Base-by-base conservation (phyloP, 768 basidiomycete genomes). In the Mycena venus region DNA sequence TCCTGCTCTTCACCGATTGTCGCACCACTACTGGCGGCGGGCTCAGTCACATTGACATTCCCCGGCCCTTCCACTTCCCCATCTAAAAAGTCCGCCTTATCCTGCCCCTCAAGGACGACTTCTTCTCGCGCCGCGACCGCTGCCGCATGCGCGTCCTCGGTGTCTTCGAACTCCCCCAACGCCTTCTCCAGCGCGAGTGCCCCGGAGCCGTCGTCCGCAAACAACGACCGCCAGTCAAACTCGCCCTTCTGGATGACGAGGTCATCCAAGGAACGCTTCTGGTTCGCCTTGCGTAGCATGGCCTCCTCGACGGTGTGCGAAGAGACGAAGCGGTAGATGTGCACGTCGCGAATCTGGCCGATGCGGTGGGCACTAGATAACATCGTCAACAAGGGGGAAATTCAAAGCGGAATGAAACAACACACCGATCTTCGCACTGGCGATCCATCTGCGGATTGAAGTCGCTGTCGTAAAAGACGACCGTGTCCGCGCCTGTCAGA, bases 401-500 rank as follows among this genome's bases (percentile, higher is more conserved):
- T 40, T 53, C 42, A 51, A 32, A n/a, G 34, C 4, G 3, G n/a
- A 44, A 36, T 21, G 19, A 4, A n/a, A 27, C 29, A 58, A 78
- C 89, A 74, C 80, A 93, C 93, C 94, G 89, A 83, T 99, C 98
- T 83, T 97, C 96, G 78, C 98, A 99, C 81, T 99, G 98, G 55
- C 94, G 88, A 82, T 99, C 98, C 95, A 98, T 98, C 82, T 98
- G 97, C 0, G 97, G 97, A 78, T 96, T 96, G 87, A 98, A 98
- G 82, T 98, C 97, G 73, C 95, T 96, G 80, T 99, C 98, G 80
- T 98, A 99, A 83, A 99, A 97, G 67, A 99, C 91, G 78, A 99
- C 98, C 0, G 98, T 99, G 80, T 98, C 96, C 23, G 96, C 96
- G 21, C 95, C 95, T 8, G 93, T 94, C 74, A 95, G 80, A 82